Conservation (phyloP, 192 early-diverging fungal species). For the Gigaspora rosea region DNA sequence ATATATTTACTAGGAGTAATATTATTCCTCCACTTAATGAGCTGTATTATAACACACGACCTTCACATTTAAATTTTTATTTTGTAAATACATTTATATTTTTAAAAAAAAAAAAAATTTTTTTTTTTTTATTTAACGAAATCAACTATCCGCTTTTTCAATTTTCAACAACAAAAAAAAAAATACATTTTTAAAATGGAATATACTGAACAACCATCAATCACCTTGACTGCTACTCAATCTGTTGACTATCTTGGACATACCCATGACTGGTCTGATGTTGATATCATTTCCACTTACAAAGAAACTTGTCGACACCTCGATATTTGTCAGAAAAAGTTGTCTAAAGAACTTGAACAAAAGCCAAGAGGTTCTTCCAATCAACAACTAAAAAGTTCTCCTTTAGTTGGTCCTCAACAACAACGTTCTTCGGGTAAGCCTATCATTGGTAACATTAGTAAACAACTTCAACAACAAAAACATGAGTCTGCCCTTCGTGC, state of each 20-base stretch:
- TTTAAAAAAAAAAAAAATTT: no score
- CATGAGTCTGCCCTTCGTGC: background rate
- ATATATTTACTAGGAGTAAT: no score
- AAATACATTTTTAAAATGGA: conserved; percentile 20
- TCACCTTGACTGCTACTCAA: background rate
- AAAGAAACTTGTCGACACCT: conserved; percentile 19
- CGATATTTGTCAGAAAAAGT: background rate
- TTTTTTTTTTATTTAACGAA: no score
- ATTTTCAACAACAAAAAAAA: no score
- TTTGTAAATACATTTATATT: no score
- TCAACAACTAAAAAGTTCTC: background rate
- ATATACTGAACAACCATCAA: conserved; percentile 23
- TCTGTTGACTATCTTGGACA: conserved; percentile 28
- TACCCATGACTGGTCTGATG: conserved; percentile 15
- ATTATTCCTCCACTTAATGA: no score
- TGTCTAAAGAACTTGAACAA: background rate
- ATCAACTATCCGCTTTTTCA: no score
- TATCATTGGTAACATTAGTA: conserved; percentile 4
- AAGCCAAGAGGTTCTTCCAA: no score
- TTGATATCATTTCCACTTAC: conserved; percentile 17
- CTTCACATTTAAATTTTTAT: no score
- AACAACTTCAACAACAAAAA: conserved; percentile 1
- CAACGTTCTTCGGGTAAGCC: background rate
- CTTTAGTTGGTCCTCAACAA: background rate
- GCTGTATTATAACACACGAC: no score